A percentile compares a stretch with the other conserved stretches of the same genome.
Evolutionary conservation across 192 early-diverging fungal genomes (phyloP).

Genomic region (Entomortierella lignicola): DNA sequence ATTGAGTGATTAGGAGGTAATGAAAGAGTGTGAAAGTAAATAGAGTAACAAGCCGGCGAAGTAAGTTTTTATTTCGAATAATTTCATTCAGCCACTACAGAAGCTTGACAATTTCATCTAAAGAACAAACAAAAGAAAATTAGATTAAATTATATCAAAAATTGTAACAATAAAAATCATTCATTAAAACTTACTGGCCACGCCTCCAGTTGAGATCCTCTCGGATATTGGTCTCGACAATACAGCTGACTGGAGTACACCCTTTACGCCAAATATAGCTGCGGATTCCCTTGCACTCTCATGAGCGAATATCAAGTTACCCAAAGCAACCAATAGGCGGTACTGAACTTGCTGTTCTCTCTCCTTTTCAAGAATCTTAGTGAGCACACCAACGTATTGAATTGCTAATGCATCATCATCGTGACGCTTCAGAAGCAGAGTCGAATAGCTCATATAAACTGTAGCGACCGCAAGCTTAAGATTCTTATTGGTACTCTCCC

Average conservation of each 20-base stretch:
- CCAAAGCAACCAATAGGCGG: slow-evolving; percentile 69
- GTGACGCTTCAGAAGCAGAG: slow-evolving; percentile 56
- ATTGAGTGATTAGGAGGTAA: neutral
- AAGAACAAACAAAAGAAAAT: neutral
- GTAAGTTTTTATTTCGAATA: neutral
- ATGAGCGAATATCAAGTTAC: slow-evolving; percentile 68
- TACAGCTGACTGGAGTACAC: slow-evolving; percentile 26
- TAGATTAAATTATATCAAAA: neutral
- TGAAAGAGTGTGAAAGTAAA: neutral
- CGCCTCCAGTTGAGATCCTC: slow-evolving; percentile 19
- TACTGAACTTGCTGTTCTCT: slow-evolving; percentile 70
- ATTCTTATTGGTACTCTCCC: slow-evolving; percentile 54
- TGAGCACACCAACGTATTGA: slow-evolving; percentile 57
- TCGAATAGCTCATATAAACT: slow-evolving; percentile 58
- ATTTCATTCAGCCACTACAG: neutral
- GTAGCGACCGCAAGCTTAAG: slow-evolving; percentile 50
- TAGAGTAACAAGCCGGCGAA: neutral
- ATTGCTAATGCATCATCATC: slow-evolving; percentile 63
- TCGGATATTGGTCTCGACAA: slow-evolving; percentile 40
- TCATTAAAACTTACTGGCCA: slow-evolving; percentile 40
- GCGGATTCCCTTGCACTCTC: slow-evolving; percentile 48
- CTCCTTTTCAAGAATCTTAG: slow-evolving; percentile 69
- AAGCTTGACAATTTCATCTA: slow-evolving; percentile 41
- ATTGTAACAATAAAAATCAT: neutral
- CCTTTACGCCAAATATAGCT: slow-evolving; percentile 42